Percentiles rank a stretch among this genome's conserved stretches.
These are phyloP conservation scores for Metschnikowia lunata DNA, from an alignment of 805 yeast species.

Conservation along the genomic window DNA sequence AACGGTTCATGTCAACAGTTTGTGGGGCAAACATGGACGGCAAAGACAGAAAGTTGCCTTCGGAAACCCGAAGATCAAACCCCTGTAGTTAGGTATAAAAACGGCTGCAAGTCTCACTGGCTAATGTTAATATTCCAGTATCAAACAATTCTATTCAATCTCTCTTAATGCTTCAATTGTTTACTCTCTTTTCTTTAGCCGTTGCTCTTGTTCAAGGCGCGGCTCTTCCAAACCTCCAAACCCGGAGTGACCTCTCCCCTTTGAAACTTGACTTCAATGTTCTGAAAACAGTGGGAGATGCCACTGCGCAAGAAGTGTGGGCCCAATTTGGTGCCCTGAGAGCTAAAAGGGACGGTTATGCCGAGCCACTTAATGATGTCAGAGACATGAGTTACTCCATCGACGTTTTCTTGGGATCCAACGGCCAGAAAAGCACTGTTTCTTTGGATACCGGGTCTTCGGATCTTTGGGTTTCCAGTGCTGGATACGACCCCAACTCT, in stretches of 20 bases:
- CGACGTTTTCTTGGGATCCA: constrained; percentile 22
- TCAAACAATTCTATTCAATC: constrained; percentile 3
- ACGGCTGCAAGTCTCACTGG: too few species aligned
- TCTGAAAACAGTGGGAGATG: constrained; percentile 2
- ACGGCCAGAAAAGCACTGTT: constrained; percentile 25
- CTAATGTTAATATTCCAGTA: neutral
- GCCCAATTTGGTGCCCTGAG: neutral
- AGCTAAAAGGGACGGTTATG: constrained; percentile 5
- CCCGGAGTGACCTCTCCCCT: neutral
- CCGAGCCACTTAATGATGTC: constrained; percentile 5
- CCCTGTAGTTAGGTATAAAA: too few species aligned
- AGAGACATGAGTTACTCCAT: constrained; percentile 10
- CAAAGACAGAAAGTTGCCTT: too few species aligned
- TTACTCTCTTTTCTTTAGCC: constrained; percentile 2
- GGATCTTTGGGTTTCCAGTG: constrained; percentile 34
- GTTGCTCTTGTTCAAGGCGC: constrained; percentile 3
- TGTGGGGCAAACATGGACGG: too few species aligned
- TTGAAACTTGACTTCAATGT: constrained; percentile 12
- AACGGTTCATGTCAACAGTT: too few species aligned
- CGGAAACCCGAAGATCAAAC: too few species aligned
- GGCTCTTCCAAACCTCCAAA: neutral
- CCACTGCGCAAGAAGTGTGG: constrained; percentile 3
- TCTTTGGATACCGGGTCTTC: constrained; percentile 41
- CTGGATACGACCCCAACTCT: constrained; percentile 4
- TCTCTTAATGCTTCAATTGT: constrained; percentile 10